Evolutionary conservation across 345 rosid genomes (phyloP), one percentile per base, ranked within the genome.

Genomic region (Gossypium anomalum): DNA sequence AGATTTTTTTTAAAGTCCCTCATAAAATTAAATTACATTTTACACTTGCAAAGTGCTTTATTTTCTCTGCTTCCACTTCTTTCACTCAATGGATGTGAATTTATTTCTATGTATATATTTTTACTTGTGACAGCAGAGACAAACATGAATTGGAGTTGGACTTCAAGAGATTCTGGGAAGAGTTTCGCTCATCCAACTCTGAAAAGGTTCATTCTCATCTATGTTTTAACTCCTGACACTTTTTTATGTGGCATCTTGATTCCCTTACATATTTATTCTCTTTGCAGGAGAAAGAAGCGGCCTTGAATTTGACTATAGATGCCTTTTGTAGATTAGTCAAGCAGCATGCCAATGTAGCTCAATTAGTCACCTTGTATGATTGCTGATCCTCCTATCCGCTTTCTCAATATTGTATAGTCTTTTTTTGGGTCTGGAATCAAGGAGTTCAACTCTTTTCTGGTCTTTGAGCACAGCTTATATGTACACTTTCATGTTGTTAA

Each of bases 81-180:
- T 29, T 70, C 23, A 1, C 17, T 17, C 59, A 17, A 17, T 10
- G 23, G 45, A 52, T 29, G 45, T 51, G 23, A 27, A 17, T 38
- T 38, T 72, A 22, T 71, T 17, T 12, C 59, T 55, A 8, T 34
- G 6, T 45, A 44, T 23, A n/a, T n/a, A 14, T 68, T 51, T 72
- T 67, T 72, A 22, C 13, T 19, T 64, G 13, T 56, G 63, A 72
- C 64, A 80, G 77, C 91, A 93, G 97, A 80, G 94, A 85, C 75
- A 88, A 85, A 77, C 89, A 90, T 86, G 99, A 90, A 79, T 76
- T 93, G 94, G 98, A 96, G 80, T 80, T 91, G 97, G 98, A 96
- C 87, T 93, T 96, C 82, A 96, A 93, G 82, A 96, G 98, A 85
- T 88, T 86, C 67, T 93, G 99, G 99, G 98, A 96, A 82, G 97